Percentiles rank a stretch among this genome's conserved stretches.
These are phyloP conservation scores for Puccinia triticina DNA, from an alignment of 1,284 basidiomycete species.

Conservation along the genomic window DNA sequence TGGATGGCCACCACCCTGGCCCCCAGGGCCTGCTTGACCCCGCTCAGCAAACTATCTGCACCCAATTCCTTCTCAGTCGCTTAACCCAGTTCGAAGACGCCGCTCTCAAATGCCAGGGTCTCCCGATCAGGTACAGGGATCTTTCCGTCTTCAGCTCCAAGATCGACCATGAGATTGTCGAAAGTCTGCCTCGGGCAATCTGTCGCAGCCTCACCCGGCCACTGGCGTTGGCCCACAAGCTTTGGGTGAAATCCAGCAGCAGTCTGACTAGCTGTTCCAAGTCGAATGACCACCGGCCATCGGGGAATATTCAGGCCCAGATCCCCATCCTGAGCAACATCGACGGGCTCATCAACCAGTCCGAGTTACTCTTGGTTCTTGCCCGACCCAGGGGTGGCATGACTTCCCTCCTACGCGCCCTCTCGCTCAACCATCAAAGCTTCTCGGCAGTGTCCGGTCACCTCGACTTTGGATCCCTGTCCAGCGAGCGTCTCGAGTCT, in stretches of 20 bases:
- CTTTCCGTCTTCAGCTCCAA: conserved; percentile 34
- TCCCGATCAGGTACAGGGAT: conserved; percentile 42
- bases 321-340: conserved; percentile 34
- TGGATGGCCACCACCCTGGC: neutral
- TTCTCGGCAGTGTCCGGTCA: conserved; percentile 53
- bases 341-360: conserved; percentile 52
- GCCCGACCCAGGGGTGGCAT: conserved; percentile 51
- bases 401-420: conserved; percentile 42
- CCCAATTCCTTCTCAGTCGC: conserved; percentile 16
- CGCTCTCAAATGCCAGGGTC: conserved; percentile 30
- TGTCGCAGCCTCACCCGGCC: conserved; percentile 4
- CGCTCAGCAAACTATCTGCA: conserved; percentile 16
- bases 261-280: neutral
- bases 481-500: conserved; percentile 46
- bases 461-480: conserved; percentile 55
- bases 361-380: conserved; percentile 48
- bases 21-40: neutral
- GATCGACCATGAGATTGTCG: conserved; percentile 38
- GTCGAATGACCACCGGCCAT: neutral
- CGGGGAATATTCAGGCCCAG: neutral
- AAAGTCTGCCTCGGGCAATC: conserved; percentile 19
- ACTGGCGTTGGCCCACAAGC: neutral
- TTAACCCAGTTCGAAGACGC: conserved; percentile 27
- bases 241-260: neutral
- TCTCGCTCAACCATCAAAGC: conserved; percentile 52